Conservation (phyloP, 768 basidiomycete genomes). For the Stropharia rugosoannulata region DNA sequence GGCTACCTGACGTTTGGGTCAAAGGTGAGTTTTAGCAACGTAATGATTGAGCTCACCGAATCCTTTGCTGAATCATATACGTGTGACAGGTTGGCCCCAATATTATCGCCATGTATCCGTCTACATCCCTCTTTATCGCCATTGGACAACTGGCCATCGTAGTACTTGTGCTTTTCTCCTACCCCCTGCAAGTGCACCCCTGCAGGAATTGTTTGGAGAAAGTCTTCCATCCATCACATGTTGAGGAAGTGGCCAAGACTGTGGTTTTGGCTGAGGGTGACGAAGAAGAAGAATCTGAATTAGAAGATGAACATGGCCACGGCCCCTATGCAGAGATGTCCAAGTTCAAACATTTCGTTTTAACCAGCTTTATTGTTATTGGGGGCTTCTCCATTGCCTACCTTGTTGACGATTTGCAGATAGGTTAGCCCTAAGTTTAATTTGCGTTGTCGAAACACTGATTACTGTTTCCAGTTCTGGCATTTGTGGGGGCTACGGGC, state of each 20-base stretch:
- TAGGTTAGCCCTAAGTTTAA: constrained; percentile 48
- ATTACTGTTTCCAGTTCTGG: constrained; percentile 59
- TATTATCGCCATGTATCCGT: constrained; percentile 93
- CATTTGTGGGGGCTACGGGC: constrained; percentile 96
- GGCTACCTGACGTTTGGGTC: constrained; percentile 95
- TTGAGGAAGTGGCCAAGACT: constrained; percentile 23
- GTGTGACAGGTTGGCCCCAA: constrained; percentile 75
- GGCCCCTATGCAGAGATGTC: constrained; percentile 58
- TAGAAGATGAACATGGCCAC: constrained; percentile 54
- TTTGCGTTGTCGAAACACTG: constrained; percentile 1
- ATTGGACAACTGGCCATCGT: constrained; percentile 93
- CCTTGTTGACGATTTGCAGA: constrained; percentile 72
- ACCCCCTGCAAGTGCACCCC: constrained; percentile 93
- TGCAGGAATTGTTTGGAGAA: constrained; percentile 92
- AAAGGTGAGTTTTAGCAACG: constrained; percentile 44
- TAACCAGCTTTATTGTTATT: constrained; percentile 67
- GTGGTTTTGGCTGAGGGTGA: constrained; percentile 44
- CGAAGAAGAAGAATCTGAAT: constrained; percentile 42
- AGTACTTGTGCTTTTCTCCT: constrained; percentile 85
- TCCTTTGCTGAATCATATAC: constrained; percentile 9
- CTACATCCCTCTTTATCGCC: constrained; percentile 89
- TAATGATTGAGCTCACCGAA: neutral
- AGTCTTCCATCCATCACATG: constrained; percentile 58
- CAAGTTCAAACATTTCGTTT: constrained; percentile 59
- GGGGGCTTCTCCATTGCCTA: constrained; percentile 73